These are phyloP conservation scores for Quercus aquifolioides DNA, from an alignment of 306 rosid species.

Conservation along the genomic window DNA sequence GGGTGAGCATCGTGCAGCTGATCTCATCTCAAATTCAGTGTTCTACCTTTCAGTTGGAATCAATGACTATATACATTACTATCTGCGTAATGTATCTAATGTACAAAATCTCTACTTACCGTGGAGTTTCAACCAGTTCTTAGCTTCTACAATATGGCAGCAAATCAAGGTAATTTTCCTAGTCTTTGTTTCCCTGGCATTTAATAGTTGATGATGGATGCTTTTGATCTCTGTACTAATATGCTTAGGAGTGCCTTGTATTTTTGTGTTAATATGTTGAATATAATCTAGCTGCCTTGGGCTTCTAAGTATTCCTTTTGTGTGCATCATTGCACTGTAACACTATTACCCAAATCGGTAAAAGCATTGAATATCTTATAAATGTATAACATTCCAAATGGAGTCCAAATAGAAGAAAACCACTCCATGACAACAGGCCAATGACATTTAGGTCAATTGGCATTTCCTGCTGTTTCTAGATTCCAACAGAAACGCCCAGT, in stretches of 20 bases:
- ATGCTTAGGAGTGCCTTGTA: no score
- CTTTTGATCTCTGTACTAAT: no score
- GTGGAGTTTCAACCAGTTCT: conserved; percentile 74
- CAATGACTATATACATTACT: conserved; percentile 90
- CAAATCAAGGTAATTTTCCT: conserved; percentile 51
- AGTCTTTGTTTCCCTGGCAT: neutral
- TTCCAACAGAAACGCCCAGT: no score
- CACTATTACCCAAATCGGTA: no score
- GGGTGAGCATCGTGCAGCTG: conserved; percentile 62
- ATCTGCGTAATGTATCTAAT: conserved; percentile 61
- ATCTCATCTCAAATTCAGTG: conserved; percentile 53
- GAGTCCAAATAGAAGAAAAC: no score
- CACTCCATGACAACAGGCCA: neutral
- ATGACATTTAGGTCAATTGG: no score
- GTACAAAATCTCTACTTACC: conserved; percentile 68
- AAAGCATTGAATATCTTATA: no score
- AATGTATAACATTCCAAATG: no score
- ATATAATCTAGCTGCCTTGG: no score
- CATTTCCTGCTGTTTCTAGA: no score
- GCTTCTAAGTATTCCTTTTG: neutral
- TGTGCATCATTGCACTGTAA: neutral
- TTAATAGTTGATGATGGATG: neutral
- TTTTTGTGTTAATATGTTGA: no score
- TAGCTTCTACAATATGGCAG: conserved; percentile 57
- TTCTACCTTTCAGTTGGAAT: conserved; percentile 81